Base-by-base conservation (phyloP, 1,284 basidiomycete species). In the Sporisorium graminicola region DNA sequence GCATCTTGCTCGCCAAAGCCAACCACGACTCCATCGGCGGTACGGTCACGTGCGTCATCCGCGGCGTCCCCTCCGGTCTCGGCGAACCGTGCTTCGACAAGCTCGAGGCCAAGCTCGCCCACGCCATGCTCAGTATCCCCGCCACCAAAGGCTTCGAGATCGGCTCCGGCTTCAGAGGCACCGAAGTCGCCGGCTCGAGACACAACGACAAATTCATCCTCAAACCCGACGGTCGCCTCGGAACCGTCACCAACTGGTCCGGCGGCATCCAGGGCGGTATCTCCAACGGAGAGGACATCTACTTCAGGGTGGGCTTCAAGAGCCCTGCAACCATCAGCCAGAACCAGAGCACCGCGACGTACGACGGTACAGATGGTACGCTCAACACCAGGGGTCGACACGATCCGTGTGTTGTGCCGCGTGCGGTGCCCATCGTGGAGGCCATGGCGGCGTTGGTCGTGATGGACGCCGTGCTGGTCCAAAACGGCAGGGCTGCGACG, bases 81-180 rank as follows among this genome's bases (percentile, higher is more conserved):
- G 97, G 97, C 62, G 97, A 99, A 87, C 97, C 97, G 50, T 93
- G 94, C 65, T 99, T 99, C 86, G 95, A 99, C 90, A 99, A 99
- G 88, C 92, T 99, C 85, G 97, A 98, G 87, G 97, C 97, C 35
- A 91, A 91, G 79, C 91, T 99, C 66, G 97, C 91, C 3, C 97
- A 99, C 86, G 97, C 97, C 18, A 99, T 99, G 95, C 90, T 99
- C 65, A 95, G 93, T 69, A 98, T 99, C 83, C 97, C 97, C 35
- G 96, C 97, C 8, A 99, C 97, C 65, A 99, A 99, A 86, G 95
- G 91, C 5, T 99, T 99, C 86, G 97, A 99, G 88, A 92, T 99
- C 78, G 97, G 97, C 53, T 96, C 94, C 27, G 97, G 97, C 33
- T 98, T 99, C 90, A 89, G 91, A 74, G 97, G 97, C 18, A 95